These are phyloP conservation scores for Penicillium polonicum DNA, from an alignment of 2,329 filamentous ascomycete species.

Conservation along the genomic window DNA sequence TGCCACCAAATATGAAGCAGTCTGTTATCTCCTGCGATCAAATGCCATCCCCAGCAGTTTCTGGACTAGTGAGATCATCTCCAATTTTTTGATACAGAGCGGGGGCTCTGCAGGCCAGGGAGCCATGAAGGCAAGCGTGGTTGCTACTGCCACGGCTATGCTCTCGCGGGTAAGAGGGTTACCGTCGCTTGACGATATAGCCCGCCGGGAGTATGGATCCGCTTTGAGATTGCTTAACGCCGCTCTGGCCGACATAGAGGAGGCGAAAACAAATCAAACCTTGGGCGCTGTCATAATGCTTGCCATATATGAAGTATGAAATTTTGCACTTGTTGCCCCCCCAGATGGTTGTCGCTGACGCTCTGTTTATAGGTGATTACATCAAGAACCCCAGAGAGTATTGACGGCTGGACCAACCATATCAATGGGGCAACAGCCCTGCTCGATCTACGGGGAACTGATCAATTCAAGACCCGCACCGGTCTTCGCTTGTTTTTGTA, in stretches of 20 bases:
- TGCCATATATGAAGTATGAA: constrained; percentile 60
- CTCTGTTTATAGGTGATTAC: constrained; percentile 34
- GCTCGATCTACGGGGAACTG: constrained; percentile 46
- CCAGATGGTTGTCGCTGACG: not conserved
- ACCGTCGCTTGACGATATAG: constrained; percentile 46
- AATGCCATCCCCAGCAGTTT: constrained; percentile 33
- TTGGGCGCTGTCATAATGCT: constrained; percentile 58
- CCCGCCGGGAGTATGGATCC: constrained; percentile 55
- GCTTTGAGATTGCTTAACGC: constrained; percentile 49
- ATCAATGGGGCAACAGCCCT: constrained; percentile 60
- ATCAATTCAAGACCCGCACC: constrained; percentile 42
- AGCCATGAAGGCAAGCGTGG: constrained; percentile 50
- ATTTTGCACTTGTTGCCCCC: not conserved
- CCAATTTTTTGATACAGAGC: constrained; percentile 21
- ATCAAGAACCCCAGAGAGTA: constrained; percentile 46
- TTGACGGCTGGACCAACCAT: constrained; percentile 57
- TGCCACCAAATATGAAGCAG: constrained; percentile 33
- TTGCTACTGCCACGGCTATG: constrained; percentile 59
- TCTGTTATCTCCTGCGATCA: constrained; percentile 39
- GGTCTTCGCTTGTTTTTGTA: constrained; percentile 56
- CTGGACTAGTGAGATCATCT: constrained; percentile 27
- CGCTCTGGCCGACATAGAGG: constrained; percentile 33
- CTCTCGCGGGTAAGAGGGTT: constrained; percentile 56
- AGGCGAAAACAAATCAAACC: constrained; percentile 44
- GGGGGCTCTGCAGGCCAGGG: constrained; percentile 27